Percentiles rank a stretch among this genome's conserved stretches.
Conservation (phyloP, 192 early-diverging fungal genomes). For the Phlyctochytrium arcticum region DNA sequence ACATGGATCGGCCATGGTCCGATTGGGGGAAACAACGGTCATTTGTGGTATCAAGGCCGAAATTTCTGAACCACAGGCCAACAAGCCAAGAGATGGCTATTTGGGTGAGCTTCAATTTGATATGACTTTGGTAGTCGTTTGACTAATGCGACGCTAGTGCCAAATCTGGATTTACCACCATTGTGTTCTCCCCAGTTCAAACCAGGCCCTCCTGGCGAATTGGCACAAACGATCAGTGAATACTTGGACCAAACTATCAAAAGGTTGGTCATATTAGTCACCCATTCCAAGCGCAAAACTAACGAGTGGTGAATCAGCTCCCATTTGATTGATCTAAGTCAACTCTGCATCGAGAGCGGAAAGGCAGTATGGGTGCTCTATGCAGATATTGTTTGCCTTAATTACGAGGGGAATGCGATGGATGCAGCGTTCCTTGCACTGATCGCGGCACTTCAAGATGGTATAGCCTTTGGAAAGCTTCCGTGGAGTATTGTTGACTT, state of each 20-base stretch:
- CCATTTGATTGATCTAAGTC: conserved; percentile 57
- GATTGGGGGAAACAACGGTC: conserved; percentile 83
- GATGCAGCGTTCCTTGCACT: conserved; percentile 83
- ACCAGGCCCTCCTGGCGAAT: conserved; percentile 78
- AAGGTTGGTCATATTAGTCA: conserved; percentile 12
- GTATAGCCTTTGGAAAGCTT: conserved; percentile 33
- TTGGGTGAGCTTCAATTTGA: conserved; percentile 57
- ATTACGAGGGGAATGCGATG: conserved; percentile 85
- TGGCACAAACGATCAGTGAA: conserved; percentile 78
- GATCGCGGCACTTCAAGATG: conserved; percentile 68
- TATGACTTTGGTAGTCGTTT: neutral
- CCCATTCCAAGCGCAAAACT: too few species aligned
- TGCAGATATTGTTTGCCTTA: conserved; percentile 85
- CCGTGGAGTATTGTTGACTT: neutral
- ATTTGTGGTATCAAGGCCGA: conserved; percentile 95
- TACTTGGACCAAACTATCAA: conserved; percentile 66
- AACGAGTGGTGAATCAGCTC: conserved; percentile 34
- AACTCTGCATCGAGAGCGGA: conserved; percentile 75
- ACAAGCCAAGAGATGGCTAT: conserved; percentile 67
- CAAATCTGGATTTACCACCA: conserved; percentile 90
- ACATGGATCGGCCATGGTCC: conserved; percentile 81
- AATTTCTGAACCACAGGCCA: conserved; percentile 74
- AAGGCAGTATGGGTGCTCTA: conserved; percentile 83
- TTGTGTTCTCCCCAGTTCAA: conserved; percentile 81
- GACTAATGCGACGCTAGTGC: conserved; percentile 40